A percentile compares a stretch with the other conserved stretches of the same genome.
Conservation (phyloP, 148 eudicot species). For the Vaccinium vitisidaea region DNA sequence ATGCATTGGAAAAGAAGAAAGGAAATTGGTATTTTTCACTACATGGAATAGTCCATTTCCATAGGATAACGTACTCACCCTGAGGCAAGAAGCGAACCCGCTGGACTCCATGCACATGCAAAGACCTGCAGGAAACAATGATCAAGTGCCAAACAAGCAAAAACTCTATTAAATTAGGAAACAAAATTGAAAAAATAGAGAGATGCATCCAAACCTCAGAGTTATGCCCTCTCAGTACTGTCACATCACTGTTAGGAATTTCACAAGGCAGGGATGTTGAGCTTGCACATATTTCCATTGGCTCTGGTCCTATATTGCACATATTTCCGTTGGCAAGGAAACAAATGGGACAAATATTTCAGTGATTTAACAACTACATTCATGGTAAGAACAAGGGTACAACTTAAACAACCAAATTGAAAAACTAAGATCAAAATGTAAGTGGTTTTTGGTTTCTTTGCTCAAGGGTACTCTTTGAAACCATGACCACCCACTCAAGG, state of each 20-base stretch:
- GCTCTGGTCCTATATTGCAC: conserved; percentile 41
- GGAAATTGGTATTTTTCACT: neutral
- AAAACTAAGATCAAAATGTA: neutral
- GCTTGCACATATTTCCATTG: conserved; percentile 47
- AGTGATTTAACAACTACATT: neutral
- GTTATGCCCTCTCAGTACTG: conserved; percentile 58
- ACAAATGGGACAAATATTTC: neutral
- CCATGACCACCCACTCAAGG: neutral
- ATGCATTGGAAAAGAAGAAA: neutral
- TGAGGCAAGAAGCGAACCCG: conserved; percentile 66
- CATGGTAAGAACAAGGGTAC: neutral
- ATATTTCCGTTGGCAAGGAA: neutral
- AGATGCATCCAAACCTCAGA: conserved; percentile 52
- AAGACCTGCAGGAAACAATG: conserved; percentile 44
- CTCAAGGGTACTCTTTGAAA: neutral
- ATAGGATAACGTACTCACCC: conserved; percentile 39
- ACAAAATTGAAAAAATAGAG: conserved; percentile 7
- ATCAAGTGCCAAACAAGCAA: neutral
- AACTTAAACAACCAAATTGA: neutral
- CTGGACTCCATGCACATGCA: conserved; percentile 80
- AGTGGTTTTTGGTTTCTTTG: neutral
- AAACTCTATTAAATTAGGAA: neutral
- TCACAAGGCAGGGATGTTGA: conserved; percentile 38
- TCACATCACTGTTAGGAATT: conserved; percentile 48
- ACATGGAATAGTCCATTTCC: neutral